Base-by-base conservation (phyloP, 352 stramenopile genomes). In the Globisporangium spiculum region DNA sequence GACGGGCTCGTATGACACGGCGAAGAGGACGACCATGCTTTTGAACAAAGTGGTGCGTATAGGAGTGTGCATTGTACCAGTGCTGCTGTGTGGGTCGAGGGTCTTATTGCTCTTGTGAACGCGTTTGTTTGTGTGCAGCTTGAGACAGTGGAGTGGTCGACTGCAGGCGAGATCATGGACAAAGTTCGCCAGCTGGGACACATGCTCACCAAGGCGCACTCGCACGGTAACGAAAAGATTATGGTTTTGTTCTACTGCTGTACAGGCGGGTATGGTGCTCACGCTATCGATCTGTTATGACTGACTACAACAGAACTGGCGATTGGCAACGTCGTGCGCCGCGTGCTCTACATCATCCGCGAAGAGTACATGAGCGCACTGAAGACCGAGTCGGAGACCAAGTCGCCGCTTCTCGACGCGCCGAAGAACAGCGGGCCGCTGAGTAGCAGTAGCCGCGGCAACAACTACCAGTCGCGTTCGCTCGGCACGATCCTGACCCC, bases 251-350 rank as follows among this genome's bases (percentile, higher is more conserved):
- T 4, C 14, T 41, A 14, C 54, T 59, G 38, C 27, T 22, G 22
- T n/a, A 24, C 20, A 14, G 12, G 20, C 12, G 16, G 54, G 9
- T 59, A 24, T 54, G 46, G 46, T 41, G 7, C 54, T 59, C 14
- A 59, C 16, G 16, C 16, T 59, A 26, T 10, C 22, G 22, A n/a
- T 32, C 8, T 38, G 22, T 20, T 34, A 7, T 60, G 32, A 1
- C 16, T 38, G 12, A 63, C n/a, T 59, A 20, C 32, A 27, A 16
- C 20, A 86, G 90, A 97, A 63, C 74, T 97, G 22, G 82, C 87
- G 2, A 96, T 97, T 60, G 89, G 88, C 34, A 97, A 97, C 74
- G 90, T 97, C 26, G 88, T 96, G 69, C 87, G 90, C 55, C 87
- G 89, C 44, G 89, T 97, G 65, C 81, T 97, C 32, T 94, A 92